Percentiles rank a stretch among this genome's conserved stretches.
These are phyloP conservation scores for Eucalyptus rudis DNA, from an alignment of 345 rosid species.

Conservation along the genomic window DNA sequence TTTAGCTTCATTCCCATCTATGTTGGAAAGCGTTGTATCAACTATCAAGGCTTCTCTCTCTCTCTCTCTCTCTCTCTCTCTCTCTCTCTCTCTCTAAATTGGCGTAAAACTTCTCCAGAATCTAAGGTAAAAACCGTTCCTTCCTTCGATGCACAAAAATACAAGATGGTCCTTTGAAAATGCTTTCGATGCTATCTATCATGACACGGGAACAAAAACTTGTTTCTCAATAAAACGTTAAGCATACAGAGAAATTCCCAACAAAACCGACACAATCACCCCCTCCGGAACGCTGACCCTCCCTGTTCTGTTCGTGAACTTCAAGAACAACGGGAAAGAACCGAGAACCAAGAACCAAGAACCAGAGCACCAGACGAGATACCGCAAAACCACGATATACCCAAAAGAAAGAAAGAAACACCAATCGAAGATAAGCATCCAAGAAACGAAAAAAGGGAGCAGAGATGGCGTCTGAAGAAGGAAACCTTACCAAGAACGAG, in stretches of 20 bases:
- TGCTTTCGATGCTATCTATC: background rate
- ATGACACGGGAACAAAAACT: background rate
- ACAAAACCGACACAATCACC: background rate
- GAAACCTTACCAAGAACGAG: background rate
- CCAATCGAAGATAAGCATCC: background rate
- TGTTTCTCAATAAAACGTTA: background rate
- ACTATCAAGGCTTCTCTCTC: too few species aligned
- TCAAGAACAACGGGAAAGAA: background rate
- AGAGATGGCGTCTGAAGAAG: background rate
- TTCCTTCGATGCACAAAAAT: background rate
- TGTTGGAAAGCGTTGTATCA: background rate
- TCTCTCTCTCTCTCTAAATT: background rate
- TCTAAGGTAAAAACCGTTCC: background rate
- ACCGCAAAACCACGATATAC: background rate
- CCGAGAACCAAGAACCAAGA: too few species aligned
- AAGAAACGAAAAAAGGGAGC: background rate
- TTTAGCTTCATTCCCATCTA: background rate
- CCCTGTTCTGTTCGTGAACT: background rate
- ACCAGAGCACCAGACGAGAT: background rate
- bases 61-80: too few species aligned
- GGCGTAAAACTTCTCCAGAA: background rate
- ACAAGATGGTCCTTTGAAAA: background rate
- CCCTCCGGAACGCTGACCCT: background rate
- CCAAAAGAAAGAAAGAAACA: background rate
- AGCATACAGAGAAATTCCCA: background rate